phyloP scores from a whole-genome alignment of 495 filamentous ascomycete species.

The Acidiella bohemica region DNA sequence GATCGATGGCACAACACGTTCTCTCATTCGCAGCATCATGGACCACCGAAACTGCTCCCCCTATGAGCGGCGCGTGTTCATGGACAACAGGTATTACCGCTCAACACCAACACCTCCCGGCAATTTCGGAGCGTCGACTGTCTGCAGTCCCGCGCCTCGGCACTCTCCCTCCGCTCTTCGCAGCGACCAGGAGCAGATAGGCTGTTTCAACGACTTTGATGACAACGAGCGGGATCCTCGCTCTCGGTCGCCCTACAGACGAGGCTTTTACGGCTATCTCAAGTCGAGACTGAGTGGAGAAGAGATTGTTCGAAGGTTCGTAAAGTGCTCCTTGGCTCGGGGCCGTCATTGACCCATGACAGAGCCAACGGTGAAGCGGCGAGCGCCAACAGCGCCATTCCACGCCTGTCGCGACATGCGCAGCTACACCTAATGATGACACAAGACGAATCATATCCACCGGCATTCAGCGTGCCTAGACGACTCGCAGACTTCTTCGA shows the following conservation, averaged over 20 bases:
- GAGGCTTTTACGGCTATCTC: constrained; percentile 5
- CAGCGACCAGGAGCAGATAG: not conserved
- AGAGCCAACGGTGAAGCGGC: constrained; percentile 29
- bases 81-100: not conserved
- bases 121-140: too few relatives aligned
- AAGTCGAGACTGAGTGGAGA: constrained; percentile 1
- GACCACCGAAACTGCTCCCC: too few relatives aligned
- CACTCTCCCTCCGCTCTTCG: too few relatives aligned
- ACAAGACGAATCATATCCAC: constrained; percentile 23
- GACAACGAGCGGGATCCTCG: not conserved
- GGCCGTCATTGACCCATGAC: not conserved
- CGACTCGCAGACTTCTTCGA: constrained; percentile 21
- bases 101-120: too few relatives aligned
- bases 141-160: too few relatives aligned
- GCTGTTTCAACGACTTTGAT: not conserved
- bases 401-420: constrained; percentile 11
- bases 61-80: too few relatives aligned
- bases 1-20: too few relatives aligned
- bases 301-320: constrained; percentile 6
- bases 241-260: not conserved
- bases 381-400: constrained; percentile 24
- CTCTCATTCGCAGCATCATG: too few relatives aligned
- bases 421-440: constrained; percentile 31
- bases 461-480: constrained; percentile 21
- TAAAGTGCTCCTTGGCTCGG: too few relatives aligned